Conservation (phyloP, 2,329 filamentous ascomycete species). For the Ophiostoma quercus region DNA sequence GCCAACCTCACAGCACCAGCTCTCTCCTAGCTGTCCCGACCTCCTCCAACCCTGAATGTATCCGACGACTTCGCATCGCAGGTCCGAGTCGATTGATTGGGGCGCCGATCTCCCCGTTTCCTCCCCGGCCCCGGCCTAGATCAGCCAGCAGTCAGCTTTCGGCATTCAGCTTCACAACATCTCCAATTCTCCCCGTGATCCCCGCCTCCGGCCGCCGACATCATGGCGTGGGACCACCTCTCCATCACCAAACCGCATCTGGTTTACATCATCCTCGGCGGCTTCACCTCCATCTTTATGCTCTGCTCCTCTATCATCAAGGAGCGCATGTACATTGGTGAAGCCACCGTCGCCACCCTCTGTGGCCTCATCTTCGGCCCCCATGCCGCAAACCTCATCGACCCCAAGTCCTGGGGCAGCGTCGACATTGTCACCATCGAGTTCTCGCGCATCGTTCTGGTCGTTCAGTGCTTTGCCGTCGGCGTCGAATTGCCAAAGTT, state of each 20-base stretch:
- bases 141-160: background rate
- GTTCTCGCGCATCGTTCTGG: constrained; percentile 81
- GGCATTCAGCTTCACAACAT: background rate
- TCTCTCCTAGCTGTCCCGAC: background rate
- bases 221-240: constrained; percentile 74
- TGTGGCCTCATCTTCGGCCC: constrained; percentile 87
- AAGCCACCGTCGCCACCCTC: constrained; percentile 88
- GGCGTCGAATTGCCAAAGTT: constrained; percentile 85
- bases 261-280: constrained; percentile 97
- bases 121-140: constrained; percentile 12
- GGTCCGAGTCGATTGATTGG: constrained; percentile 31
- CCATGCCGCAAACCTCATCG: constrained; percentile 73
- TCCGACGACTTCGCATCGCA: constrained; percentile 24
- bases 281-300: constrained; percentile 98
- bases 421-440: constrained; percentile 83
- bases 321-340: constrained; percentile 96
- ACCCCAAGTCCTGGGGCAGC: constrained; percentile 72
- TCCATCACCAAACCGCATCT: constrained; percentile 89
- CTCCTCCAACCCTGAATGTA: constrained; percentile 27
- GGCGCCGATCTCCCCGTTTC: constrained; percentile 25
- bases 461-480: constrained; percentile 88
- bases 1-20: background rate
- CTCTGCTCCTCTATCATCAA: constrained; percentile 96
- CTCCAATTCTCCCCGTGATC: background rate
- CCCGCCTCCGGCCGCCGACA: background rate